Evolutionary conservation across 805 yeast species (phyloP), one percentile per base, ranked within the genome.

Genomic region (Metschnikowia dekortorum): DNA sequence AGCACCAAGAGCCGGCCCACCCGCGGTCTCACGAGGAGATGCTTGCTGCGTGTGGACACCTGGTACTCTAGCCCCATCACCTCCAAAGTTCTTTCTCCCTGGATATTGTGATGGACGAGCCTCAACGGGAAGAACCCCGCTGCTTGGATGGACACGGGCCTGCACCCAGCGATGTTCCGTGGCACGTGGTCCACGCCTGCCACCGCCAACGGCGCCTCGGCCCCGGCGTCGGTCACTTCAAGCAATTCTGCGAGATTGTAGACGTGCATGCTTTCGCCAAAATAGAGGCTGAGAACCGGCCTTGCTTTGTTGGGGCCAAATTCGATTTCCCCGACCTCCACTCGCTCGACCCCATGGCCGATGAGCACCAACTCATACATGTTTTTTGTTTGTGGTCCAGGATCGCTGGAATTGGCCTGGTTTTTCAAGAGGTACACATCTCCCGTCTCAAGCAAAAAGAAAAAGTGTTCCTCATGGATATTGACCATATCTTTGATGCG

Each of bases 21-120:
- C 18, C 60, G 59, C 34, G 69, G 59, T 44, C 66, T 70, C 34
- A 75, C 56, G 6, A 70, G 48, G 34, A 72, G 61, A 8, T 60
- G 58, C 26, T 65, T 66, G 46, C 56, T 54, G 48, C 63, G 69
- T 46, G 61, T 61, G 2, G 63, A 47, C 0, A 70, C 54, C 8
- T 64, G 59, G 47, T 64, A 70, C 44, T 75, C 79, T 29, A 79
- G 51, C 1, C 81, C 79, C 34, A 70, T 60, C n/a, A 75, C 62
- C 32, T 70, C 72, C 39, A 75, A 60, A 1, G 78, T 34, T 22
- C 26, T 34, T 16, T 43, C 46, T 2, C 39, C 46, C 26, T 43
- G 39, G 8, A 14, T 22, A 35, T 16, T 43, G 18, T 51, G 18
- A n/a, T 48, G 53, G 9, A 31, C 35, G 18, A 56, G 35, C 13